Conservation (phyloP, 441 rosid species). For the Arabidopsis hybrid region DNA sequence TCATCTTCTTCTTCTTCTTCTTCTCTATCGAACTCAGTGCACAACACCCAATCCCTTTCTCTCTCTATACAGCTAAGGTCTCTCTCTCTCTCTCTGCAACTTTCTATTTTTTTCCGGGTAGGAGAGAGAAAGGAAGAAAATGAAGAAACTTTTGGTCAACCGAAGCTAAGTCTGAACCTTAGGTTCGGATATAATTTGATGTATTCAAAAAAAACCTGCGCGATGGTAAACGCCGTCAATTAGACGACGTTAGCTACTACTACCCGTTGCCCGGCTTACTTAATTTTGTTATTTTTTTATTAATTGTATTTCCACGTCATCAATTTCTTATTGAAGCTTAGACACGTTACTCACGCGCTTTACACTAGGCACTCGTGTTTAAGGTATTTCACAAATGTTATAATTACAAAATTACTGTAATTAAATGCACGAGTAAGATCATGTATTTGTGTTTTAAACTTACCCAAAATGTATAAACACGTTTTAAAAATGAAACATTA, state of each 20-base stretch:
- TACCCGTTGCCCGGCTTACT: conserved; percentile 59
- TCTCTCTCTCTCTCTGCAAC: conserved; percentile 45
- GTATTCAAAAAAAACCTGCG: conserved; percentile 21
- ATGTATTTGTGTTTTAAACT: not conserved
- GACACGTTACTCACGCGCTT: conserved; percentile 29
- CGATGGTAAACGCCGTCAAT: conserved; percentile 44
- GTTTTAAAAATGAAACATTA: not conserved
- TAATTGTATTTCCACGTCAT: conserved; percentile 36
- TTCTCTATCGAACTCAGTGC: conserved; percentile 46
- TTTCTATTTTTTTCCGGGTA: conserved; percentile 42
- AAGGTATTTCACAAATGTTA: not conserved
- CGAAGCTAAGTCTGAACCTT: conserved; percentile 54
- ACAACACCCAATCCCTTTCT: conserved; percentile 38
- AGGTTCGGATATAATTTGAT: conserved; percentile 54
- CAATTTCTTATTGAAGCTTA: conserved; percentile 22
- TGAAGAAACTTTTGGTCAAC: conserved; percentile 42
- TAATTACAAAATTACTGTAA: no score
- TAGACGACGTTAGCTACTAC: conserved; percentile 48
- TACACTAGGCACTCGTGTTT: not conserved
- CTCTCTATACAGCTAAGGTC: conserved; percentile 48
- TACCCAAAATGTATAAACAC: not conserved
- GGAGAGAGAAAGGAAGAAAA: conserved; percentile 42
- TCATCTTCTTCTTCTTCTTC: conserved; percentile 47
- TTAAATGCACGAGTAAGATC: not conserved
- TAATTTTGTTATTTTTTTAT: not conserved